Conservation (phyloP, 805 yeast genomes). For the Starmerella sirachaensis region DNA sequence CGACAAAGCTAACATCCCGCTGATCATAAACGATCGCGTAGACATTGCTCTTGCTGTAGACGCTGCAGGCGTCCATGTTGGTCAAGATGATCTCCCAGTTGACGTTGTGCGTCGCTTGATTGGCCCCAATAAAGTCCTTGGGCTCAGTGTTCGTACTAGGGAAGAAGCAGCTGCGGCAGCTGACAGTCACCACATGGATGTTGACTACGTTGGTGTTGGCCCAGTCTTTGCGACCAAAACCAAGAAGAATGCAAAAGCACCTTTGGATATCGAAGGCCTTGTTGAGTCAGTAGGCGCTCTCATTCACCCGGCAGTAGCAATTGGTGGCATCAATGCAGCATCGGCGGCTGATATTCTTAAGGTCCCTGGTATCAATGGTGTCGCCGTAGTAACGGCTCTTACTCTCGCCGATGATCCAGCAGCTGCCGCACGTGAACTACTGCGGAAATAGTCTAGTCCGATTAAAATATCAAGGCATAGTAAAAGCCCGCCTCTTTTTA, state of each 20-base stretch:
- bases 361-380: slow-evolving; percentile 56
- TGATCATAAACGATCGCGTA: slow-evolving; percentile 73
- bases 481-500: too few species aligned
- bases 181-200: too few species aligned
- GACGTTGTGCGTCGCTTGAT: slow-evolving; percentile 45
- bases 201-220: slow-evolving; percentile 72
- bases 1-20: slow-evolving; percentile 47
- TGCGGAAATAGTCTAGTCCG: neutral
- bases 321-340: slow-evolving; percentile 37
- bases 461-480: neutral
- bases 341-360: slow-evolving; percentile 11
- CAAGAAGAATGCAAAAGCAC: slow-evolving; percentile 43
- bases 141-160: slow-evolving; percentile 56
- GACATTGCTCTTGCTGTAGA: slow-evolving; percentile 83
- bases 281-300: slow-evolving; percentile 66
- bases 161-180: slow-evolving; percentile 38
- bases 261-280: slow-evolving; percentile 63
- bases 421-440: slow-evolving; percentile 11
- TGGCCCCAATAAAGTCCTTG: slow-evolving; percentile 66
- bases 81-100: slow-evolving; percentile 75
- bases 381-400: slow-evolving; percentile 78
- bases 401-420: slow-evolving; percentile 39
- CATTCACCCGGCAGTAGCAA: slow-evolving; percentile 46
- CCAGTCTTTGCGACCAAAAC: slow-evolving; percentile 66
- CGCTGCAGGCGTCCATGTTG: slow-evolving; percentile 88